These are phyloP conservation scores for Achaetomiella virescens DNA, from an alignment of 495 filamentous ascomycete species.

Conservation along the genomic window DNA sequence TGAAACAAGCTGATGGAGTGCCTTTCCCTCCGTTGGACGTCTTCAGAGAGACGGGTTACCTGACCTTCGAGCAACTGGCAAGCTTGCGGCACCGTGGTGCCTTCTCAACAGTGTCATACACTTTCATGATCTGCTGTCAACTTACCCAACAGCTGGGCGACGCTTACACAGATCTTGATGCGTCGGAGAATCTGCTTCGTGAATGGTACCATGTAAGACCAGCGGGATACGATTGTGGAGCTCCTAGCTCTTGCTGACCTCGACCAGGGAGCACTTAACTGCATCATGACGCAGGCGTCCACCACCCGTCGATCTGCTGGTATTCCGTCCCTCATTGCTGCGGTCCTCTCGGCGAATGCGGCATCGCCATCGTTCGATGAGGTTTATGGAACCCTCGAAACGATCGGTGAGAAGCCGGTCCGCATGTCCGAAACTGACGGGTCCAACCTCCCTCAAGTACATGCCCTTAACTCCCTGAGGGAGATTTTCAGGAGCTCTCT, in stretches of 20 bases:
- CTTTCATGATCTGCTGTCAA: slow-evolving; percentile 73
- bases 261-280: slow-evolving; percentile 50
- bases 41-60: slow-evolving; percentile 55
- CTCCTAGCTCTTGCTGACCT: slow-evolving; percentile 12
- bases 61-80: slow-evolving; percentile 75
- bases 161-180: slow-evolving; percentile 23
- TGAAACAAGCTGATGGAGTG: slow-evolving; percentile 24
- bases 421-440: slow-evolving; percentile 47
- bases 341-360: slow-evolving; percentile 57
- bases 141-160: slow-evolving; percentile 42
- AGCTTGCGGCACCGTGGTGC: slow-evolving; percentile 85
- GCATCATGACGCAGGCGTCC: slow-evolving; percentile 62
- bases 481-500: slow-evolving; percentile 77
- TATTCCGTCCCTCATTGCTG: slow-evolving; percentile 76
- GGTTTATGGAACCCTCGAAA: slow-evolving; percentile 42
- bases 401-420: slow-evolving; percentile 52
- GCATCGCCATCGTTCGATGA: slow-evolving; percentile 45
- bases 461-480: slow-evolving; percentile 86
- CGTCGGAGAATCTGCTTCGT: slow-evolving; percentile 38
- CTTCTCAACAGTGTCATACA: slow-evolving; percentile 86
- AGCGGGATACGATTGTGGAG: not conserved
- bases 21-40: slow-evolving; percentile 35
- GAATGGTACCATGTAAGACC: slow-evolving; percentile 64
- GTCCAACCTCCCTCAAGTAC: slow-evolving; percentile 78
- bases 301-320: slow-evolving; percentile 92